Evolutionary conservation across 768 basidiomycete species (phyloP), one percentile per base, ranked within the genome.

Genomic region (Termitomyces sp.): DNA sequence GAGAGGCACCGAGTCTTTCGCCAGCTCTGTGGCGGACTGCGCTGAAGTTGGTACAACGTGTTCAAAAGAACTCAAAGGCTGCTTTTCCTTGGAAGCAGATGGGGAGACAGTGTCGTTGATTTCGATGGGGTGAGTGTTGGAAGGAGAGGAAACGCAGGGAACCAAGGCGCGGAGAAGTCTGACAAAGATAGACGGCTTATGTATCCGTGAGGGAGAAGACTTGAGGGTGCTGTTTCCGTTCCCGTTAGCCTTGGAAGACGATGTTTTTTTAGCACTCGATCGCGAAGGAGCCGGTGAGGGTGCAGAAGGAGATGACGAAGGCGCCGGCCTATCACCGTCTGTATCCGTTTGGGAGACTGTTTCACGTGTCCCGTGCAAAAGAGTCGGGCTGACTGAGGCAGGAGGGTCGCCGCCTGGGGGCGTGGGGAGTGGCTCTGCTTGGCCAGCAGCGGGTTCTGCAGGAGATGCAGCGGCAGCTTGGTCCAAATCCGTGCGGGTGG

Each of bases 141-240:
- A 66, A 20, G 77, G 81, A 22, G 83, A 75, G n/a, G 80, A 75
- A 48, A 87, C 72, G 59, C 88, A 90, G 35, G 88, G 88, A 51
- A 89, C 77, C 54, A 90, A 77, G 59, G 80, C 77, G 61, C 76
- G 81, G 53, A 89, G 67, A 57, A 90, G 72, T 67, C 77, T 83
- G 53, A 81, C 78, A 58, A 87, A 70, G 63, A 88, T 79, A 24
- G 85, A 83, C 53, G 77, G 73, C 73, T 79, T 79, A 62, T 72
- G 54, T 13, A 62, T 51, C 40, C 59, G 57, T 54, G 64, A 43
- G 55, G 61, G 38, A 53, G 50, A 22, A 44, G 57, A 51, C 43
- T 57, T 64, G 33, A 60, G 60, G 12, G 55, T 56, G 33, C 64
- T 57, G 35, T 55, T 61, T 16, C 64, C 62, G 57, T 68, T 66